Evolutionary conservation across 805 yeast species (phyloP), one percentile per base, ranked within the genome.

Genomic region (Wickerhamiella hasegawae): DNA sequence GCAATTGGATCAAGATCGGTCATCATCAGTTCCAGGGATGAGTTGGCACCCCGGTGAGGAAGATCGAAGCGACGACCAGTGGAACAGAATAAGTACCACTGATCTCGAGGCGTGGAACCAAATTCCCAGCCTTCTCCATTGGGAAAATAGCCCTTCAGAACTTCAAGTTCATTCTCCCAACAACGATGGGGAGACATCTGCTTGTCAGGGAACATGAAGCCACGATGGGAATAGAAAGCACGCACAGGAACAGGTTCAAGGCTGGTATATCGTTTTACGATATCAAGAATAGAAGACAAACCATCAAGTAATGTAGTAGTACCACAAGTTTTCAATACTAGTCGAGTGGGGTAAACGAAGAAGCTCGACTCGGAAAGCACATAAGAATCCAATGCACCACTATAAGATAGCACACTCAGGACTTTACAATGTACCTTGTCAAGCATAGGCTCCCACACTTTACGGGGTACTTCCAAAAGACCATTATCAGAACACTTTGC

Each of bases 281-380:
- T 49, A 32, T 69, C 69, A 41, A 80, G 69, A 34, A 87, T 57
- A 34, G 69, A 66, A 19, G 71, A 72, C 19, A 87, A 57, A 45
- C 95, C 87, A 18, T 73, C 69, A 38, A 87, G 65, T 1, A 94
- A 77, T 1, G 94, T 83, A 1, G 97, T 87, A 3, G 96, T 85
- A 5, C 98, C 98, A 55, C 98, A 87, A 4, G 98, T 87, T 57
- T 87, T 87, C 51, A 87, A 65, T 33, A 87, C 73, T 42, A 90
- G 48, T 54, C 80, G 83, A 58, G 84, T 85, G 15, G 80, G 74
- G 53, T 76, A 87, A 19, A 90, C 92, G 58, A 87, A 85, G 50
- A 90, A 60, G 14, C 94, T 80, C 32, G 92, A 78, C 58, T 87
- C 98, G 38, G 87, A 75, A 41, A 87, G 66, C 40, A 87, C 66